These are phyloP conservation scores for Xylaria sp. DNA, from an alignment of 2,329 filamentous ascomycete genomes.

Conservation along the genomic window DNA sequence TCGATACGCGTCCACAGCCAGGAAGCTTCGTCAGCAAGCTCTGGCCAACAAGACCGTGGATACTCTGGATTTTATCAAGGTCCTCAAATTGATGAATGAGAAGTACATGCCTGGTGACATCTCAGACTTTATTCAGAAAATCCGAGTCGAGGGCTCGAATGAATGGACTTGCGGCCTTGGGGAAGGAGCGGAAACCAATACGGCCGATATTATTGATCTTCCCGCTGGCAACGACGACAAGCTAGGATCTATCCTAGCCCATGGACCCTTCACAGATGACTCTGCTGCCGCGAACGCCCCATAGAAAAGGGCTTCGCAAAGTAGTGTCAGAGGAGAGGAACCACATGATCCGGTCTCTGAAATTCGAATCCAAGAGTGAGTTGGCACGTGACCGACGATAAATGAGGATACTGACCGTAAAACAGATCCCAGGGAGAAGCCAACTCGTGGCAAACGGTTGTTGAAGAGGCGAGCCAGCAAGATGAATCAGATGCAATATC, in stretches of 20 bases:
- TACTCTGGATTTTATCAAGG: background rate
- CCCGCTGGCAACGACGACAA: background rate
- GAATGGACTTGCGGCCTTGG: background rate
- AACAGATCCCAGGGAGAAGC: background rate
- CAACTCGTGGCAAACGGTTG: background rate
- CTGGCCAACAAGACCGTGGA: background rate
- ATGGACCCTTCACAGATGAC: background rate
- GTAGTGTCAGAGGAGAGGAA: background rate
- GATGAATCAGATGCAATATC: conserved; percentile 17
- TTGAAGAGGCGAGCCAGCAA: background rate
- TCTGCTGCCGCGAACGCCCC: background rate
- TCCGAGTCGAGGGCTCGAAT: background rate
- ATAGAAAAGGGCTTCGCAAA: conserved; percentile 15
- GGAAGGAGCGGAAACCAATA: background rate
- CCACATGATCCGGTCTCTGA: background rate
- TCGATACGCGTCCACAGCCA: background rate
- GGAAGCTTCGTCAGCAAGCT: no score
- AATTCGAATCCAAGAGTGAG: background rate
- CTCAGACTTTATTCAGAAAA: background rate
- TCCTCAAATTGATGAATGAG: background rate
- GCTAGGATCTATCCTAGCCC: background rate
- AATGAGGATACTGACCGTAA: background rate
- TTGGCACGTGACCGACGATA: background rate
- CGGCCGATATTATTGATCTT: background rate
- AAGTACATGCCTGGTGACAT: background rate